Evolutionary conservation across 176 grass and related monocot species (phyloP).

Genomic region (Eleusine coracana): DNA sequence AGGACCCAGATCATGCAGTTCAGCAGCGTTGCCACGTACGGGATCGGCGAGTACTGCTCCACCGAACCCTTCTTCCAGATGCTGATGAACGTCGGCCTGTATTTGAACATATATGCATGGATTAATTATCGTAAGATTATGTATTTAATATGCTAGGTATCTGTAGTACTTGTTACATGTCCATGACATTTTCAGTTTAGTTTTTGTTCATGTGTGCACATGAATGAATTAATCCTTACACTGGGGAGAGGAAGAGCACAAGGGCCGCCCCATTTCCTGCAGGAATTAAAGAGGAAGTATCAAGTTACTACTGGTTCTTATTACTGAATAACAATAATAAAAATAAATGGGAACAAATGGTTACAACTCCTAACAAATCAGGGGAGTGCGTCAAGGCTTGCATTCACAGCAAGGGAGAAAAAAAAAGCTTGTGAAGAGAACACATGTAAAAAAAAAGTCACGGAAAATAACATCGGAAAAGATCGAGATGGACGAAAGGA

Average conservation of each 20-base stretch:
- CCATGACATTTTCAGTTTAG: too few relatives aligned
- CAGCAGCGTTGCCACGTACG: slow-evolving; percentile 84
- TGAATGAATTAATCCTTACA: slow-evolving; percentile 52
- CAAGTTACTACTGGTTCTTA: neutral
- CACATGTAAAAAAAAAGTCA: slow-evolving; percentile 15
- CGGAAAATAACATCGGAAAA: too few relatives aligned
- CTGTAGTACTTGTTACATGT: too few relatives aligned
- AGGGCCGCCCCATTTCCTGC: slow-evolving; percentile 92
- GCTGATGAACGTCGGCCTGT: slow-evolving; percentile 76
- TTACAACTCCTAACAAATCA: neutral
- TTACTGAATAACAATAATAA: too few relatives aligned
- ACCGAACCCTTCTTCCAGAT: slow-evolving; percentile 91
- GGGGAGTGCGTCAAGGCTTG: neutral
- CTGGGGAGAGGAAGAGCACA: slow-evolving; percentile 83
- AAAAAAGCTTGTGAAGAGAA: neutral
- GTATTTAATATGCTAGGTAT: too few relatives aligned
- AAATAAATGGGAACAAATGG: neutral
- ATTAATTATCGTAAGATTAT: too few relatives aligned
- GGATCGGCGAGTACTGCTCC: slow-evolving; percentile 89
- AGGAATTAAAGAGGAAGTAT: neutral
- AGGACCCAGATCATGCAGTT: slow-evolving; percentile 99
- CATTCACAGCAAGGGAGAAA: neutral
- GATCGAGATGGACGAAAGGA: neutral
- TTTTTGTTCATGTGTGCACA: too few relatives aligned
- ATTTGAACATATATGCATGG: neutral